phyloP scores from a whole-genome alignment of 2,329 filamentous ascomycete species.

The Helotiales sp. region DNA sequence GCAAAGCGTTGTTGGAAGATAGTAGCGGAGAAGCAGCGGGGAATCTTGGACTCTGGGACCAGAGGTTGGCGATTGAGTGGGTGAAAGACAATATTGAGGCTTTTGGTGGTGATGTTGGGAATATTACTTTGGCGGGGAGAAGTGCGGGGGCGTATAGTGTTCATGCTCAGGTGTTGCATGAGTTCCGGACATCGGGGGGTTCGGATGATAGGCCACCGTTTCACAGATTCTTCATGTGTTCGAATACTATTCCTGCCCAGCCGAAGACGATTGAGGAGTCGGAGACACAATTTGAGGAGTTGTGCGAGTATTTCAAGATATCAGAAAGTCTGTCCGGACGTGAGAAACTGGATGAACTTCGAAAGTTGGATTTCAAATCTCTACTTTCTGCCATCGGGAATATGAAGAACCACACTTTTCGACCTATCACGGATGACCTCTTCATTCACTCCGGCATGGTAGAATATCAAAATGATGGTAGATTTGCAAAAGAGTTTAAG shows the following conservation, averaged over 20 bases:
- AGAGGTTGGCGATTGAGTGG: constrained; percentile 52
- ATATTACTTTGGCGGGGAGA: constrained; percentile 45
- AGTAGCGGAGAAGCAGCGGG: constrained; percentile 31
- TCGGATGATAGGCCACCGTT: constrained; percentile 25
- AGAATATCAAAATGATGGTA: constrained; percentile 38
- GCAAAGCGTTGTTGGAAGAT: constrained; percentile 38
- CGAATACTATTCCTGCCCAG: constrained; percentile 47
- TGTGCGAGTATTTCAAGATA: constrained; percentile 39
- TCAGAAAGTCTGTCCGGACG: constrained; percentile 19
- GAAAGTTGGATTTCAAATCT: constrained; percentile 34
- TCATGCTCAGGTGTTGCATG: constrained; percentile 5
- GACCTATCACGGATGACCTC: constrained; percentile 43
- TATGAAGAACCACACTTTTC: constrained; percentile 47
- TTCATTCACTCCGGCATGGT: constrained; percentile 42
- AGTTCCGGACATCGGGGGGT: background rate
- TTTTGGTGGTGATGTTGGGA: constrained; percentile 43
- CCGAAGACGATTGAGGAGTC: constrained; percentile 40
- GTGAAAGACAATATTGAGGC: constrained; percentile 45
- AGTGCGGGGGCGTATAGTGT: constrained; percentile 44
- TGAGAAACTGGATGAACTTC: constrained; percentile 37
- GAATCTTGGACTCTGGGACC: constrained; percentile 49
- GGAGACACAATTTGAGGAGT: constrained; percentile 44
- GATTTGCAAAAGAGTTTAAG: constrained; percentile 41
- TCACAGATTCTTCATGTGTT: constrained; percentile 43
- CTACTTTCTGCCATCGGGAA: constrained; percentile 39